These are phyloP conservation scores for Leptomonas seymouri DNA, from an alignment of 208 protist species.

Conservation along the genomic window DNA sequence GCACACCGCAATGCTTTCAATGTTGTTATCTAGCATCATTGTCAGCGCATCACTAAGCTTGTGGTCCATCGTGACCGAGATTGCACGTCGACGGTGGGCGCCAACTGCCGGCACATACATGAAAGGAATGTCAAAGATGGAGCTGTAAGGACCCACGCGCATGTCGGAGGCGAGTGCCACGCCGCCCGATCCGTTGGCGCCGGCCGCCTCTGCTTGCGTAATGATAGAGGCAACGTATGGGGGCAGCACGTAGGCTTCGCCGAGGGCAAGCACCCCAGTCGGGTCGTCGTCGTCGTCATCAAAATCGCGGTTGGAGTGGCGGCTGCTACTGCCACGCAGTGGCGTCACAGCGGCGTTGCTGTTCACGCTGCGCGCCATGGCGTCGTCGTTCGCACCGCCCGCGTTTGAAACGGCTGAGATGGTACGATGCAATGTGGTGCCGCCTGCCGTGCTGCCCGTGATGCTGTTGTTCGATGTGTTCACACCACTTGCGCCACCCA, in stretches of 20 bases:
- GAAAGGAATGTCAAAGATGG: slow-evolving; percentile 84
- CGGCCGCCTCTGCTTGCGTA: slow-evolving; percentile 41
- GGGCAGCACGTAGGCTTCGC: slow-evolving; percentile 52
- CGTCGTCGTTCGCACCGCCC: slow-evolving; percentile 17
- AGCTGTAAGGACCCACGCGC: slow-evolving; percentile 62
- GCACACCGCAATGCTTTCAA: slow-evolving; percentile 74
- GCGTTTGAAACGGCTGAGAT: slow-evolving; percentile 18
- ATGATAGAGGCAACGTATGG: slow-evolving; percentile 63
- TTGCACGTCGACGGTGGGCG: slow-evolving; percentile 44
- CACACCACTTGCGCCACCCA: slow-evolving; percentile 10
- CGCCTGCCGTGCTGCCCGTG: slow-evolving; percentile 11
- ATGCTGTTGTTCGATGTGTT: slow-evolving; percentile 22
- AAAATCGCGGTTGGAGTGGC: slow-evolving; percentile 20
- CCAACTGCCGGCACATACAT: slow-evolving; percentile 66
- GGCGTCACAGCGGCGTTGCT: slow-evolving; percentile 25
- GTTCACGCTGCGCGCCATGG: slow-evolving; percentile 20
- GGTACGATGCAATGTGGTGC: slow-evolving; percentile 9
- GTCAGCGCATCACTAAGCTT: slow-evolving; percentile 69
- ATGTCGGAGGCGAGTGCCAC: slow-evolving; percentile 35
- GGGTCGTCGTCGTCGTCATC: slow-evolving; percentile 36
- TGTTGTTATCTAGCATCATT: slow-evolving; percentile 67
- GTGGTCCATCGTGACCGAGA: slow-evolving; percentile 78
- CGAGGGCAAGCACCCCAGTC: slow-evolving; percentile 35
- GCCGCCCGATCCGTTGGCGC: slow-evolving; percentile 37
- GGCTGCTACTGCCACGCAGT: slow-evolving; percentile 9